Percentiles rank a stretch among this genome's conserved stretches.
These are phyloP conservation scores for Neofusicoccum cordaticola DNA, from an alignment of 2,329 filamentous ascomycete genomes.

Conservation along the genomic window DNA sequence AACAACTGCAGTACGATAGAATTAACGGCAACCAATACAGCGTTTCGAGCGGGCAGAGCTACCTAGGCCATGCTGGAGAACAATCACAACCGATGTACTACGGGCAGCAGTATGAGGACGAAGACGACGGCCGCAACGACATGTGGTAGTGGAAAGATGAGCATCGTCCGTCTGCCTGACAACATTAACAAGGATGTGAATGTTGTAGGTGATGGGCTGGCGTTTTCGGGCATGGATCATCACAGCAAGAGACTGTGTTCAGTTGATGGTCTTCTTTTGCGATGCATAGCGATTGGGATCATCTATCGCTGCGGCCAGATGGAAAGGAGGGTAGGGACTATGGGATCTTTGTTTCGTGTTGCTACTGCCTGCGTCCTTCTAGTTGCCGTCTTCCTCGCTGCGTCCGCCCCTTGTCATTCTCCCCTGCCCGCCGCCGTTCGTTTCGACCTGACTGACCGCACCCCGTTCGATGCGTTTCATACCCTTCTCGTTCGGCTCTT, in stretches of 20 bases:
- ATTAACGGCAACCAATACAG: slow-evolving; percentile 33
- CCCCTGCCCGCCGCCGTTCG: background rate
- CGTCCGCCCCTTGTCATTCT: background rate
- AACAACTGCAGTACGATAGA: slow-evolving; percentile 27
- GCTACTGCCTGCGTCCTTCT: background rate
- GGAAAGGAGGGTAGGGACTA: background rate
- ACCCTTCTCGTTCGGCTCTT: background rate
- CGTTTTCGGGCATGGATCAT: background rate
- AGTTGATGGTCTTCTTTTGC: slow-evolving; percentile 5
- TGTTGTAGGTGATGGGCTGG: background rate
- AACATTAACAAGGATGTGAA: background rate
- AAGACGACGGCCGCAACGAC: slow-evolving; percentile 32
- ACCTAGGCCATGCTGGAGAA: slow-evolving; percentile 28
- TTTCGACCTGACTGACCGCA: background rate
- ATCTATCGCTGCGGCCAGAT: background rate
- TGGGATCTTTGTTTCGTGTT: slow-evolving; percentile 1
- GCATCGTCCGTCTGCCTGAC: background rate
- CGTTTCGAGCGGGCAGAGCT: slow-evolving; percentile 35
- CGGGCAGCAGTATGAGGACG: slow-evolving; percentile 20
- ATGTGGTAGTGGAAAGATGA: slow-evolving; percentile 32
- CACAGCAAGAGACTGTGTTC: background rate
- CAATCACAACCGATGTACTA: slow-evolving; percentile 25
- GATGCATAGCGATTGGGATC: slow-evolving; percentile 15
- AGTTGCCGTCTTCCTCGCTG: background rate
- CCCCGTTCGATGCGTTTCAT: background rate